Conservation (phyloP, 1,284 basidiomycete species). For the Rhodotorula sp. region DNA sequence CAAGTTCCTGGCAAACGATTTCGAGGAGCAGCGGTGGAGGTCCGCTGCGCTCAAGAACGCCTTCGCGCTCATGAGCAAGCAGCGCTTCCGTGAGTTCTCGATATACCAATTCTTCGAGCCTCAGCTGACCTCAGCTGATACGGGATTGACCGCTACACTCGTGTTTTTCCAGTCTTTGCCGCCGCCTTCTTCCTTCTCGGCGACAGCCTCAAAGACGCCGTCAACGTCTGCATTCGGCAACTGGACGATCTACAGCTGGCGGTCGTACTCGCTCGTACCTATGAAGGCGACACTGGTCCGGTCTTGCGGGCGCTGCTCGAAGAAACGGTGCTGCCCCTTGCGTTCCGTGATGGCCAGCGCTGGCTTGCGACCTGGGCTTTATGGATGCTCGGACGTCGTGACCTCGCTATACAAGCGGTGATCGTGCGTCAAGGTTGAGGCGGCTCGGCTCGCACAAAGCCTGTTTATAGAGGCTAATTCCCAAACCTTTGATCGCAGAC, state of each 20-base stretch:
- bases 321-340: slow-evolving; percentile 73
- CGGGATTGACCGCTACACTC: background rate
- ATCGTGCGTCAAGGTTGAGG: slow-evolving; percentile 57
- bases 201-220: slow-evolving; percentile 82
- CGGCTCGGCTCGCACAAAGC: background rate
- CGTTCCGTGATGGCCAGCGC: slow-evolving; percentile 80
- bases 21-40: slow-evolving; percentile 78
- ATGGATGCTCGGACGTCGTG: slow-evolving; percentile 80
- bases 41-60: slow-evolving; percentile 96
- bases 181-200: slow-evolving; percentile 97
- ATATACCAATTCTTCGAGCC: background rate
- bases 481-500: slow-evolving; percentile 56
- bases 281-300: slow-evolving; percentile 79
- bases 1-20: slow-evolving; percentile 90
- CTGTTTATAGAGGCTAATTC: no score
- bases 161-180: slow-evolving; percentile 70
- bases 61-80: slow-evolving; percentile 85
- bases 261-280: slow-evolving; percentile 76
- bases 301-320: slow-evolving; percentile 69
- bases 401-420: slow-evolving; percentile 79
- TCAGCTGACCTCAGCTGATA: background rate
- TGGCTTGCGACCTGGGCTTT: slow-evolving; percentile 98
- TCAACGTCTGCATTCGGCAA: slow-evolving; percentile 85
- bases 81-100: slow-evolving; percentile 71
- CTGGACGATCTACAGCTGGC: slow-evolving; percentile 87